phyloP scores from a whole-genome alignment of 2,329 filamentous ascomycete species.

The Cyanodermella asteris region DNA sequence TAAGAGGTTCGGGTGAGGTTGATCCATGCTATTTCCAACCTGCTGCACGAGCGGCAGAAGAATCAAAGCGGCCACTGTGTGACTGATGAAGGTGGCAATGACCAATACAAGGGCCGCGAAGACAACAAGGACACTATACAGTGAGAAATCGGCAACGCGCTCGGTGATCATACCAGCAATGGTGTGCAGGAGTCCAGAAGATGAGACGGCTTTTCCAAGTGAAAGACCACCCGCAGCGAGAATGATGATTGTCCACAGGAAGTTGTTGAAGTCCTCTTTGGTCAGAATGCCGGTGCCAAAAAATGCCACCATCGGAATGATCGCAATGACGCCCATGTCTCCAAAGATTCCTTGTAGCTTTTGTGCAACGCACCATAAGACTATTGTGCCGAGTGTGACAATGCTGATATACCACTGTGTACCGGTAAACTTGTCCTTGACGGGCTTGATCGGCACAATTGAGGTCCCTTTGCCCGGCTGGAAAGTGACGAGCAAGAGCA shows the following conservation, averaged over 20 bases:
- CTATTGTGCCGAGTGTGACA: slow-evolving; percentile 66
- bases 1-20: slow-evolving; percentile 80
- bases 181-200: slow-evolving; percentile 74
- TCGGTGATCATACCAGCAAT: slow-evolving; percentile 59
- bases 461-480: slow-evolving; percentile 63
- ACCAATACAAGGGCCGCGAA: slow-evolving; percentile 71
- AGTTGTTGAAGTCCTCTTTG: slow-evolving; percentile 76
- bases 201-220: slow-evolving; percentile 82
- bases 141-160: slow-evolving; percentile 51
- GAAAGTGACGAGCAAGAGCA: slow-evolving; percentile 67
- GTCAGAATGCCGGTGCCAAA: slow-evolving; percentile 67
- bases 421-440: slow-evolving; percentile 71
- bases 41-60: slow-evolving; percentile 76
- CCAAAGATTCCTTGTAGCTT: slow-evolving; percentile 74
- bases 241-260: slow-evolving; percentile 99
- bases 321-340: slow-evolving; percentile 95
- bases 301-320: slow-evolving; percentile 87
- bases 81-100: slow-evolving; percentile 91
- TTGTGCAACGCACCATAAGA: slow-evolving; percentile 80
- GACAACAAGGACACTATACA: slow-evolving; percentile 71
- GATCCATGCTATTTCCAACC: slow-evolving; percentile 63
- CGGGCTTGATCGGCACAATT: slow-evolving; percentile 74
- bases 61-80: slow-evolving; percentile 89
- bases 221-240: slow-evolving; percentile 82
- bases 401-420: slow-evolving; percentile 82